Conservation (phyloP, 129 eudicot genomes). For the Pulicaria dysenterica region DNA sequence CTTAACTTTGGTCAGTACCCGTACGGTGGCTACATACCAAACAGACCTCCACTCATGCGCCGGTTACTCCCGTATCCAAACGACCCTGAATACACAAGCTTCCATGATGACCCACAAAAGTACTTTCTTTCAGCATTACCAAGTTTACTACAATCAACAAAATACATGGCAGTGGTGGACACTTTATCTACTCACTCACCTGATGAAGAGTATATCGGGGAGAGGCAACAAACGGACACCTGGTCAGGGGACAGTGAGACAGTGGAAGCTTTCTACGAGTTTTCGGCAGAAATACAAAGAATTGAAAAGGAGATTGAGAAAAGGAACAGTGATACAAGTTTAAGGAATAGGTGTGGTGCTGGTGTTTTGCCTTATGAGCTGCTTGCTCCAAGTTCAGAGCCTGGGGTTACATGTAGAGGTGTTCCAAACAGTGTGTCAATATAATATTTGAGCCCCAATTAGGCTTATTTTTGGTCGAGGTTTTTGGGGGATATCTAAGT, state of each 20-base stretch:
- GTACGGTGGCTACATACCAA: constrained; percentile 91
- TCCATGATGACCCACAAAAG: constrained; percentile 72
- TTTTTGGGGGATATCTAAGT: constrained; percentile 6
- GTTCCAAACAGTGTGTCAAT: constrained; percentile 95
- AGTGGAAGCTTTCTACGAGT: constrained; percentile 70
- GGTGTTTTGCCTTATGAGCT: constrained; percentile 98
- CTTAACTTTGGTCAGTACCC: constrained; percentile 98
- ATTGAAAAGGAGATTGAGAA: constrained; percentile 79
- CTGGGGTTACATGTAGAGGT: constrained; percentile 95
- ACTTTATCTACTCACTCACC: constrained; percentile 93
- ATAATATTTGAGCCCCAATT: constrained; percentile 31
- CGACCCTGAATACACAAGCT: constrained; percentile 74
- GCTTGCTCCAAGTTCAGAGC: constrained; percentile 81
- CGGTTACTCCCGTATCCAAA: constrained; percentile 72
- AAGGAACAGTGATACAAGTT: constrained; percentile 53
- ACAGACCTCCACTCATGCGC: constrained; percentile 86
- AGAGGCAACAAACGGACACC: constrained; percentile 64
- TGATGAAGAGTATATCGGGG: constrained; percentile 94
- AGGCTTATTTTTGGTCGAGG: constrained; percentile 17
- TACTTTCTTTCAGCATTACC: constrained; percentile 76
- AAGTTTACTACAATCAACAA: constrained; percentile 73
- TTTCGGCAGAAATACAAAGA: constrained; percentile 66
- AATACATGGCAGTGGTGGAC: constrained; percentile 96
- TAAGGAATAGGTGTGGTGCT: constrained; percentile 93
- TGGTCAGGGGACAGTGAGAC: constrained; percentile 87